These are phyloP conservation scores for Solanum hybrid DNA, from an alignment of 305 asterid species.

Conservation along the genomic window DNA sequence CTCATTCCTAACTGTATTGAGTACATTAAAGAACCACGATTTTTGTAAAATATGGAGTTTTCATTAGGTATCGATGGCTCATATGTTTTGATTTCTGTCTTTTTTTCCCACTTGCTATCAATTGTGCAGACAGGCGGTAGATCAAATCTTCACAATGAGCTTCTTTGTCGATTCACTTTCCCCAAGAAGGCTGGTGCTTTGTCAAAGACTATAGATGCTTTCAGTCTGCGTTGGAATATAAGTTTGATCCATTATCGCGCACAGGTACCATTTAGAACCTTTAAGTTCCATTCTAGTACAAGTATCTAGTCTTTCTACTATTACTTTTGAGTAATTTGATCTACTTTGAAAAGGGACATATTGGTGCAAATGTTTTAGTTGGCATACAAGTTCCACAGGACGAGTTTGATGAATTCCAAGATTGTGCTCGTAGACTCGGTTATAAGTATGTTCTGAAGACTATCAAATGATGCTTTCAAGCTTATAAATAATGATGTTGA, in stretches of 20 bases:
- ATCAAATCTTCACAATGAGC: conserved; percentile 61
- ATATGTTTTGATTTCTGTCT: neutral
- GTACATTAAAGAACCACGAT: neutral
- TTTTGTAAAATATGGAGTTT: neutral
- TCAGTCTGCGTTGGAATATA: conserved; percentile 93
- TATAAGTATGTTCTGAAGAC: conserved; percentile 2
- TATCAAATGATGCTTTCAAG: conserved; percentile 9
- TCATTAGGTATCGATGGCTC: neutral
- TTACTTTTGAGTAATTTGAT: neutral
- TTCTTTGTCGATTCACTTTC: conserved; percentile 74
- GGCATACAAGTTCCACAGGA: conserved; percentile 8
- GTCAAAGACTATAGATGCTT: conserved; percentile 60
- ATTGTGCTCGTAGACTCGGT: neutral
- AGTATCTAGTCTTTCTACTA: neutral
- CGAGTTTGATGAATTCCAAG: conserved; percentile 9
- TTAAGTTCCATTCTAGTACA: neutral
- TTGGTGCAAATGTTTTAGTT: conserved; percentile 12
- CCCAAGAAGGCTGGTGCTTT: conserved; percentile 87
- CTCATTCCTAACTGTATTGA: neutral
- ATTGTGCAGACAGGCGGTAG: conserved; percentile 67
- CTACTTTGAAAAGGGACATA: conserved; percentile 1
- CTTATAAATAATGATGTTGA: neutral
- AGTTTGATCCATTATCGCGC: conserved; percentile 82
- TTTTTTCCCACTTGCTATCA: neutral
- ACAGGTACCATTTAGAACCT: conserved; percentile 36